These are phyloP conservation scores for Fusarium sp. DNA, from an alignment of 2,329 filamentous ascomycete genomes.

Conservation along the genomic window DNA sequence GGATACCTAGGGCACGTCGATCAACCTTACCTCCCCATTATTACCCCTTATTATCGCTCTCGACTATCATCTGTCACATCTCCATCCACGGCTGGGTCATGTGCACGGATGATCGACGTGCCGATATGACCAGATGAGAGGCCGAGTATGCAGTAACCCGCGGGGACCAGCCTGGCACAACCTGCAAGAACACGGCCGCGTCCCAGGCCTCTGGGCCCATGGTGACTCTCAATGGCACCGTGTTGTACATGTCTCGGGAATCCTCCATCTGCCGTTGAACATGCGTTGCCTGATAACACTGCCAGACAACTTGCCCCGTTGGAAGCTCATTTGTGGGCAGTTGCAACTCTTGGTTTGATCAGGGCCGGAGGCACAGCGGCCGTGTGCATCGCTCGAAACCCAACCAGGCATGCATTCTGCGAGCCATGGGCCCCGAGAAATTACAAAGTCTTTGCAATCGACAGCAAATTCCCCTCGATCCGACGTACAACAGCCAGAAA, in stretches of 20 bases:
- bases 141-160: constrained; percentile 32
- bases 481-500: constrained; percentile 19
- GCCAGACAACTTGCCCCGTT: constrained; percentile 9
- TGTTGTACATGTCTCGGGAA: constrained; percentile 40
- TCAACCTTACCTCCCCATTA: constrained; percentile 14
- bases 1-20: constrained; percentile 13
- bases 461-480: constrained; percentile 7
- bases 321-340: background rate
- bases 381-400: constrained; percentile 2
- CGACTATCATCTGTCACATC: constrained; percentile 20
- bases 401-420: constrained; percentile 9
- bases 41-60: constrained; percentile 10
- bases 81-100: constrained; percentile 2
- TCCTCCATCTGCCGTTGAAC: constrained; percentile 25
- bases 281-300: constrained; percentile 22
- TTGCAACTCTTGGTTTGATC: background rate
- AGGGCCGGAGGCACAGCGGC: background rate
- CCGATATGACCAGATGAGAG: constrained; percentile 18
- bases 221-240: constrained; percentile 18
- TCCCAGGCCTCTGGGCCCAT: constrained; percentile 42
- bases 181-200: constrained; percentile 39
- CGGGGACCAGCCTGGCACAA: constrained; percentile 20
- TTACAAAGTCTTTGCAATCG: constrained; percentile 7
- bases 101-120: constrained; percentile 12
- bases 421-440: background rate